Conservation (phyloP, 1,139 yeast genomes). For the Hemisphaericaspora xylanilytica region DNA sequence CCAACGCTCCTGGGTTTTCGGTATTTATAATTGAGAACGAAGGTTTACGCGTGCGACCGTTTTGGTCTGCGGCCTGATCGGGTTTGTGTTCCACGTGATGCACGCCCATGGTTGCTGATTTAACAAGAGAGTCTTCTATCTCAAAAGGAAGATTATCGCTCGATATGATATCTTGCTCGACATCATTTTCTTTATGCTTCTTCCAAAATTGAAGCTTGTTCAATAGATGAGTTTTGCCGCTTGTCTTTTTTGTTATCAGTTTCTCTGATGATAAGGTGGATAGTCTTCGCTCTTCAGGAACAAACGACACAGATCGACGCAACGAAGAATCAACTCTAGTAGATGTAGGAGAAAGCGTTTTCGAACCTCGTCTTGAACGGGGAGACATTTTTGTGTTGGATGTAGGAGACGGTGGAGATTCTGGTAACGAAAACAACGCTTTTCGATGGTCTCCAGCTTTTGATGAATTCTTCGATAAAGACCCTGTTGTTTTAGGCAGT, state of each 20-base stretch:
- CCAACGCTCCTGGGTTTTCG: not conserved
- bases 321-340: conserved; percentile 8
- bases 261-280: conserved; percentile 14
- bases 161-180: conserved; percentile 10
- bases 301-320: conserved; percentile 34
- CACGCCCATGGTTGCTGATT: not conserved
- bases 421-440: conserved; percentile 3
- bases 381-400: conserved; percentile 3
- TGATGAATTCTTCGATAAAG: conserved; percentile 5
- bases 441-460: not conserved
- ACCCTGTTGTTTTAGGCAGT: conserved; percentile 4
- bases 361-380: conserved; percentile 8
- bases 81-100: not conserved
- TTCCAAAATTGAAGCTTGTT: conserved; percentile 47
- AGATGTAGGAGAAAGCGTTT: conserved; percentile 11
- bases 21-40: conserved; percentile 3
- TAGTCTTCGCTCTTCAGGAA: conserved; percentile 27
- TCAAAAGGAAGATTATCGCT: conserved; percentile 1
- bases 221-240: conserved; percentile 22
- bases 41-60: conserved; percentile 1
- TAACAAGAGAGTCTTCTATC: not conserved
- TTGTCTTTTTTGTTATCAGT: conserved; percentile 15
- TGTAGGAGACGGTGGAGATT: conserved; percentile 2
- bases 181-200: conserved; percentile 17
- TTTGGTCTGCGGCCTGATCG: not conserved